These are phyloP conservation scores for Balamuthia mandrillaris DNA, from an alignment of 208 protist species.

Conservation along the genomic window DNA sequence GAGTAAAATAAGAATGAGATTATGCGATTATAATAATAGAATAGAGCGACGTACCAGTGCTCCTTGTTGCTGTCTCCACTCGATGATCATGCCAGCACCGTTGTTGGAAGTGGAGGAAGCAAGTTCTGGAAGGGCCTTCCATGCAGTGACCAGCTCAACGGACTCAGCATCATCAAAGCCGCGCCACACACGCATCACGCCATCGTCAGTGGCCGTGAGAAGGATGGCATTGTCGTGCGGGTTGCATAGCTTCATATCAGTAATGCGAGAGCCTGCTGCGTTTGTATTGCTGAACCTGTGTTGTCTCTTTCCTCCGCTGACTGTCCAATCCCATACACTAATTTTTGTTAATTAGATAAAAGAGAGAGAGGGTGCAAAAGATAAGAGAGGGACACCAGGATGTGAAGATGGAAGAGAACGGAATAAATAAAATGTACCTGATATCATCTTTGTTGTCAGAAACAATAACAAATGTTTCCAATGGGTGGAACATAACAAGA, in stretches of 20 bases:
- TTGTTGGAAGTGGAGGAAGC: not conserved
- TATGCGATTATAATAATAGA: too few species aligned
- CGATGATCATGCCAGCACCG: constrained; percentile 41
- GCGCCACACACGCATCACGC: constrained; percentile 61
- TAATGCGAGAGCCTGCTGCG: constrained; percentile 40
- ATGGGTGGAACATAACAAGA: constrained; percentile 57
- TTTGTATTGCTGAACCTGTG: constrained; percentile 55
- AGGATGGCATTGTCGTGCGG: constrained; percentile 59
- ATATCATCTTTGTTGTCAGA: constrained; percentile 53
- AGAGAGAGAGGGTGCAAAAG: not conserved
- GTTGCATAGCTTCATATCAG: constrained; percentile 54
- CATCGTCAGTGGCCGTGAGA: constrained; percentile 56
- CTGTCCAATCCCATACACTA: constrained; percentile 54
- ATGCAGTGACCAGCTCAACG: constrained; percentile 47
- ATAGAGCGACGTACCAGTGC: constrained; percentile 12
- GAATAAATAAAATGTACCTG: too few species aligned
- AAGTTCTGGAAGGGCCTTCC: constrained; percentile 45
- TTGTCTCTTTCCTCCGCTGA: not conserved
- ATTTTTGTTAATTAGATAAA: not conserved
- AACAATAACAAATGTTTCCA: constrained; percentile 45
- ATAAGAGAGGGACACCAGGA: not conserved
- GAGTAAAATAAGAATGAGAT: not conserved
- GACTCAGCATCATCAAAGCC: not conserved
- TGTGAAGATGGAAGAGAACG: not conserved
- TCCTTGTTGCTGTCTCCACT: constrained; percentile 49